Conservation (phyloP, 2,329 filamentous ascomycete genomes). For the Corinectria fuckeliana region DNA sequence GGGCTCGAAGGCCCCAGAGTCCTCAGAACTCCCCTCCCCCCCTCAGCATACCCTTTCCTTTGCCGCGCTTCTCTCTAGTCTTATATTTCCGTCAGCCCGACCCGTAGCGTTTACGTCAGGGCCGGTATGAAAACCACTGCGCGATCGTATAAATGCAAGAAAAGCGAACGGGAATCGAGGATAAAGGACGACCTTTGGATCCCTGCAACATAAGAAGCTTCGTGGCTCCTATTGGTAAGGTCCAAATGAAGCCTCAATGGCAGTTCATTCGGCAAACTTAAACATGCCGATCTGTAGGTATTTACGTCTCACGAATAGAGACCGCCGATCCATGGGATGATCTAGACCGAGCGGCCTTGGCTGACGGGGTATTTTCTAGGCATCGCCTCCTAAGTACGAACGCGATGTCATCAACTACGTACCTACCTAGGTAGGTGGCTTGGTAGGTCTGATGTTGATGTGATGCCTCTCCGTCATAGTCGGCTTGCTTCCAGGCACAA, state of each 20-base stretch:
- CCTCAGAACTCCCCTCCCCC: too few species aligned
- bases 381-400: slow-evolving; percentile 5
- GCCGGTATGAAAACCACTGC: slow-evolving; percentile 8
- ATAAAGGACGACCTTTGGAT: slow-evolving; percentile 14
- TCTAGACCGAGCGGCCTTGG: slow-evolving; percentile 30
- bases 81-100: slow-evolving; percentile 10
- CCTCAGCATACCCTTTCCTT: slow-evolving; percentile 25
- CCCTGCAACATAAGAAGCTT: slow-evolving; percentile 4
- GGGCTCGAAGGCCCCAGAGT: slow-evolving; percentile 27
- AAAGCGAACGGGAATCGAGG: slow-evolving; percentile 7
- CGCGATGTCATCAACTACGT: slow-evolving; percentile 7
- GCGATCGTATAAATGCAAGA: slow-evolving; percentile 11
- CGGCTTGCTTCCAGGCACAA: neutral
- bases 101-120: slow-evolving; percentile 18
- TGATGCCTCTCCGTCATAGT: slow-evolving; percentile 4
- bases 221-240: neutral
- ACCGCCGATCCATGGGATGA: slow-evolving; percentile 35
- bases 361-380: slow-evolving; percentile 29
- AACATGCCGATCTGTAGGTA: neutral
- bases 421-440: too few species aligned
- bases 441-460: slow-evolving; percentile 1
- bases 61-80: slow-evolving; percentile 12
- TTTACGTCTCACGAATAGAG: slow-evolving; percentile 16
- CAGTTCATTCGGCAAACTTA: neutral
- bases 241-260: slow-evolving; percentile 1